Conservation (phyloP, 495 filamentous ascomycete species). For the Chaetomium fimeti region DNA sequence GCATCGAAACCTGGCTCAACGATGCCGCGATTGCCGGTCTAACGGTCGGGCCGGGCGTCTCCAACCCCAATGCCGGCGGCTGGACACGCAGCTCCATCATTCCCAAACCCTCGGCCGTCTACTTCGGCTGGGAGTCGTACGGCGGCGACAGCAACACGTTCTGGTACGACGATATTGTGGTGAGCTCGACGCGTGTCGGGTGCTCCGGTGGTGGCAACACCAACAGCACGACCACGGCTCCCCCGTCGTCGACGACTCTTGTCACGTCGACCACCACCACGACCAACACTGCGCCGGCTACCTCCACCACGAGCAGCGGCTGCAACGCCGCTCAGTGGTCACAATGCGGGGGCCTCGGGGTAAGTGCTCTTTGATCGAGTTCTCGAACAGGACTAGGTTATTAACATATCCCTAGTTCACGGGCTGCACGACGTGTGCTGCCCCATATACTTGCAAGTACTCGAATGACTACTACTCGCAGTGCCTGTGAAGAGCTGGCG, state of each 20-base stretch:
- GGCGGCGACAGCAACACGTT: conserved; percentile 58
- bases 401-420: conserved; percentile 32
- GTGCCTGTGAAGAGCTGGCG: conserved; percentile 19
- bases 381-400: neutral
- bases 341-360: conserved; percentile 9
- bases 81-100: conserved; percentile 49
- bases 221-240: neutral
- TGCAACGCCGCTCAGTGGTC: conserved; percentile 13
- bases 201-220: conserved; percentile 31
- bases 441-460: conserved; percentile 38
- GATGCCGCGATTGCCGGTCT: conserved; percentile 49
- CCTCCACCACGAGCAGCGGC: conserved; percentile 12
- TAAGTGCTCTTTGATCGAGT: neutral
- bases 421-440: conserved; percentile 46
- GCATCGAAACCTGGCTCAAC: conserved; percentile 59
- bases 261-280: conserved; percentile 1
- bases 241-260: neutral
- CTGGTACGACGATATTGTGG: conserved; percentile 56
- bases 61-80: conserved; percentile 51
- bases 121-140: conserved; percentile 62
- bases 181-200: conserved; percentile 49
- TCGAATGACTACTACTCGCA: conserved; percentile 47
- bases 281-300: conserved; percentile 10
- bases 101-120: conserved; percentile 52
- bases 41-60: conserved; percentile 42